Conservation (phyloP, 192 early-diverging fungal species). For the Backusella westeae region DNA sequence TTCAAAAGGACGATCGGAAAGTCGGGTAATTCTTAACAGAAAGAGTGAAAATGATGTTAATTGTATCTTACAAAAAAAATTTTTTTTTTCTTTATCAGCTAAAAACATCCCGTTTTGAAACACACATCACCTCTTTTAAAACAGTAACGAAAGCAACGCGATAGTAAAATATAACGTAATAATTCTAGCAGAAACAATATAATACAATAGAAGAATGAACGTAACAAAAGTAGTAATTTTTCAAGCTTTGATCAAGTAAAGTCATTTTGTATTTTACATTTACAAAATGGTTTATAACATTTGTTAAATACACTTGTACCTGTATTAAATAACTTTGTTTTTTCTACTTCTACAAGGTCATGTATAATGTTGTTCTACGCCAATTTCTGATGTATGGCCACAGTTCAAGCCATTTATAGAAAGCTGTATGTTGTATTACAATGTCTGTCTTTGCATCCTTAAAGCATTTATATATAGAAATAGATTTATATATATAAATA, state of each 20-base stretch:
- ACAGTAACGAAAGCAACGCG: background rate
- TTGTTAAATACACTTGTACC: constrained; percentile 1
- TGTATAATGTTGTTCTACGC: background rate
- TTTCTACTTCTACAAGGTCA: background rate
- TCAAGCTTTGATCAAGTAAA: background rate
- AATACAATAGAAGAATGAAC: background rate
- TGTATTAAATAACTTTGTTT: constrained; percentile 7
- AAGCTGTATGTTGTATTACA: background rate
- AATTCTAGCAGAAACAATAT: background rate
- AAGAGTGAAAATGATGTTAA: background rate
- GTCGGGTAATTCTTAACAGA: background rate
- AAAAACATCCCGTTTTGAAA: background rate
- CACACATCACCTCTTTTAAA: background rate
- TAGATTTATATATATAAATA: background rate
- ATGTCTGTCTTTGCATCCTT: constrained; percentile 2
- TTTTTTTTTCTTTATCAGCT: background rate
- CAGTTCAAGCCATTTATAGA: background rate
- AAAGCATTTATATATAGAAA: background rate
- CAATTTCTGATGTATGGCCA: background rate
- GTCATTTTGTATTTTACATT: constrained; percentile 1
- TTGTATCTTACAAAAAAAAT: background rate
- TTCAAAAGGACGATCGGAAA: background rate
- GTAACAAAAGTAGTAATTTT: background rate
- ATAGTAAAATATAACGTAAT: background rate
- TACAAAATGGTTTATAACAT: background rate